Percentiles rank a stretch among this genome's conserved stretches.
Conservation (phyloP, 2,329 filamentous ascomycete species). For the Calonectria multiphialidica region DNA sequence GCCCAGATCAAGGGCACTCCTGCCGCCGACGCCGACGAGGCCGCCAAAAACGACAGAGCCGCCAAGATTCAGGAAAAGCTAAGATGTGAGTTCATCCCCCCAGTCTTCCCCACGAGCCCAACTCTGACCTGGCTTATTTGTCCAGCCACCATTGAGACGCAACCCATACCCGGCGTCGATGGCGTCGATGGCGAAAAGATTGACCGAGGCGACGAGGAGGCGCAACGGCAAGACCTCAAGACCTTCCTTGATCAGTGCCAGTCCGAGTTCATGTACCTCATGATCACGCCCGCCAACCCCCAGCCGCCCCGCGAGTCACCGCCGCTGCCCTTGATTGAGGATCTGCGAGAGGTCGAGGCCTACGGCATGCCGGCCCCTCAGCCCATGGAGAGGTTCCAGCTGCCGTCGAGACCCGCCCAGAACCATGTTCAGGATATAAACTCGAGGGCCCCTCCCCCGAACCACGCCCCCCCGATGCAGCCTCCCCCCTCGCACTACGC, state of each 20-base stretch:
- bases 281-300: constrained; percentile 76
- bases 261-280: constrained; percentile 75
- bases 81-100: constrained; percentile 56
- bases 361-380: constrained; percentile 58
- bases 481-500: constrained; percentile 49
- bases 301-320: constrained; percentile 74
- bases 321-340: constrained; percentile 69
- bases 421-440: constrained; percentile 70
- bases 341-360: constrained; percentile 68
- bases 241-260: constrained; percentile 74
- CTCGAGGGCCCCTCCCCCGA: constrained; percentile 66
- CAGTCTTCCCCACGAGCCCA: background rate
- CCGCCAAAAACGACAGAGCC: constrained; percentile 64
- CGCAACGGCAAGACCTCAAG: constrained; percentile 66
- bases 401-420: constrained; percentile 58
- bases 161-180: constrained; percentile 57
- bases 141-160: constrained; percentile 58
- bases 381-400: constrained; percentile 53
- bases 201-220: constrained; percentile 59
- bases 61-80: constrained; percentile 69
- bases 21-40: constrained; percentile 52
- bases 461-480: constrained; percentile 70
- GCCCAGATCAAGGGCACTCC: constrained; percentile 71
- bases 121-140: constrained; percentile 25
- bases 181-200: constrained; percentile 60